A percentile compares a stretch with the other conserved stretches of the same genome.
Evolutionary conservation across 345 rosid genomes (phyloP).

Genomic region (Turritis glabra): DNA sequence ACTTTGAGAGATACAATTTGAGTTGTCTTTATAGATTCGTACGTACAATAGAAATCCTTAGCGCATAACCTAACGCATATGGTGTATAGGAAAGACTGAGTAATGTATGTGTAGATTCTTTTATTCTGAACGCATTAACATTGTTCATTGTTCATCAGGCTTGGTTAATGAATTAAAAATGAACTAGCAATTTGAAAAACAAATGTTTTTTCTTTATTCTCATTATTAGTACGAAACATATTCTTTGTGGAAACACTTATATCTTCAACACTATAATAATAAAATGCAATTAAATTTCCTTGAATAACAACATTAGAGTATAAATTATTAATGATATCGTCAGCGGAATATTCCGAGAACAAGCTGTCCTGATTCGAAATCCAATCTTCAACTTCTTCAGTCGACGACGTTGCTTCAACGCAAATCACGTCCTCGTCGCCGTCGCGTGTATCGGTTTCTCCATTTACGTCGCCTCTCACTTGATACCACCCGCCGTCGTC

Average conservation of each 20-base stretch:
- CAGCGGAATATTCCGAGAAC: conserved; percentile 37
- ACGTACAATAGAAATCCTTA: neutral
- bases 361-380: conserved; percentile 39
- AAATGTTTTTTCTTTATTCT: neutral
- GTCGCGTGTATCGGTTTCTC: conserved; percentile 29
- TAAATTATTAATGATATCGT: conserved; percentile 12
- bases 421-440: conserved; percentile 19
- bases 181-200: neutral
- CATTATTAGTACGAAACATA: neutral
- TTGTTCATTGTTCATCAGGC: neutral
- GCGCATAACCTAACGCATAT: neutral
- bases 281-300: conserved; percentile 6
- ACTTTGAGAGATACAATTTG: neutral
- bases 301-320: conserved; percentile 3
- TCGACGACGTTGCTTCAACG: conserved; percentile 29
- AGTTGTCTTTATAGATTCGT: neutral
- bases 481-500: conserved; percentile 59
- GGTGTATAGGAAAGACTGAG: neutral
- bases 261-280: conserved; percentile 12
- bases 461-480: conserved; percentile 50
- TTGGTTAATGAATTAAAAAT: neutral
- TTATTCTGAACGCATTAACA: neutral
- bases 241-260: conserved; percentile 35
- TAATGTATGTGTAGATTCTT: neutral
- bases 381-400: conserved; percentile 32